Conservation (phyloP, 805 yeast species). For the Candida pini region DNA sequence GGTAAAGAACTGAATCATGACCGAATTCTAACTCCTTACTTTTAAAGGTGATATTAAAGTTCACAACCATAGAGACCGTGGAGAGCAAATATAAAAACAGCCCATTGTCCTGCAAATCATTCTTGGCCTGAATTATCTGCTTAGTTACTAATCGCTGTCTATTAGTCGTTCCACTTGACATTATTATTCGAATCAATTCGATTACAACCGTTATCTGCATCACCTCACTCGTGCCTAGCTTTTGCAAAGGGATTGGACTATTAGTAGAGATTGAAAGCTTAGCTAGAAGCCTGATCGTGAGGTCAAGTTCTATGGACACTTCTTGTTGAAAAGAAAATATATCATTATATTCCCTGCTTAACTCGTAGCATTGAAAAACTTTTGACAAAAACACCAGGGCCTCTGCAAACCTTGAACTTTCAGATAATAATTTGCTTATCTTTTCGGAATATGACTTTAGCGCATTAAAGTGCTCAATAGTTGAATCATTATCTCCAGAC, state of each 20-base stretch:
- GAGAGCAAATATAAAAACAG: constrained; percentile 26
- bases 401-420: constrained; percentile 10
- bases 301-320: constrained; percentile 6
- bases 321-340: constrained; percentile 5
- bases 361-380: constrained; percentile 14
- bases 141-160: constrained; percentile 20
- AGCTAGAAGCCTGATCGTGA: constrained; percentile 13
- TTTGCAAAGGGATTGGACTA: constrained; percentile 4
- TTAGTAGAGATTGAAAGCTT: constrained; percentile 3
- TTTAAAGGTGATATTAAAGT: constrained; percentile 21
- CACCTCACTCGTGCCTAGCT: constrained; percentile 13
- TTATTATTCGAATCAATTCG: constrained; percentile 20
- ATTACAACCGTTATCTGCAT: constrained; percentile 16
- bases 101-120: constrained; percentile 22
- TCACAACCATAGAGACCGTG: constrained; percentile 18
- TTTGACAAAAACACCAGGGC: constrained; percentile 16
- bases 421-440: constrained; percentile 27
- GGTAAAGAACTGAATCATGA: constrained; percentile 7
- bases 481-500: background rate
- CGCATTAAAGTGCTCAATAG: constrained; percentile 9
- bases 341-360: background rate
- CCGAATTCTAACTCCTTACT: constrained; percentile 12
- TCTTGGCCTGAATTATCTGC: constrained; percentile 19
- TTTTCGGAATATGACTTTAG: constrained; percentile 30
- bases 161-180: constrained; percentile 11